Percentiles rank a stretch among this genome's conserved stretches.
Conservation (phyloP, 2,329 filamentous ascomycete species). For the Cladosporium sp. region DNA sequence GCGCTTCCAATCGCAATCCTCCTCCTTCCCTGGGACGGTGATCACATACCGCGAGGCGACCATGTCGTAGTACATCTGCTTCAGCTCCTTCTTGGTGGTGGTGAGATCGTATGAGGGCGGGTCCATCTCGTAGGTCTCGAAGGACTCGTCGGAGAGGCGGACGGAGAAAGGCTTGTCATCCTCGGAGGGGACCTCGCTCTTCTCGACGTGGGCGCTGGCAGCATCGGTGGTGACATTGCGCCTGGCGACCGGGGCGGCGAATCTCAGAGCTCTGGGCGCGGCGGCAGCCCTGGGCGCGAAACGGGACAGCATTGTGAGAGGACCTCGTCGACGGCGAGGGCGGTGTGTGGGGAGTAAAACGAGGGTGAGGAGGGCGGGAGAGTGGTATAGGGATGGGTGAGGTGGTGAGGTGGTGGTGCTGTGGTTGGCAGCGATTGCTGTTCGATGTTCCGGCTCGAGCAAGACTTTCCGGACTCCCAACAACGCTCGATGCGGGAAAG, state of each 20-base stretch:
- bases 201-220: slow-evolving; percentile 85
- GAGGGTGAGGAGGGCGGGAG: slow-evolving; percentile 1
- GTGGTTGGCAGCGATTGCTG: neutral
- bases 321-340: slow-evolving; percentile 13
- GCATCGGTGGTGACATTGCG: slow-evolving; percentile 93
- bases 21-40: neutral
- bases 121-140: slow-evolving; percentile 99
- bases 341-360: slow-evolving; percentile 2
- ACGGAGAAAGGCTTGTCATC: slow-evolving; percentile 93
- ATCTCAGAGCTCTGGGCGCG: slow-evolving; percentile 39
- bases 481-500: slow-evolving; percentile 12
- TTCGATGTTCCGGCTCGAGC: slow-evolving; percentile 2
- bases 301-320: slow-evolving; percentile 37
- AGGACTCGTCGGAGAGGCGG: slow-evolving; percentile 94
- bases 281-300: slow-evolving; percentile 39
- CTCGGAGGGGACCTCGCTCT: slow-evolving; percentile 69
- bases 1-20: neutral
- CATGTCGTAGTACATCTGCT: slow-evolving; percentile 99
- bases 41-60: slow-evolving; percentile 77
- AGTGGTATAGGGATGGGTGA: slow-evolving; percentile 7
- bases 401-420: slow-evolving; percentile 10
- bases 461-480: slow-evolving; percentile 7
- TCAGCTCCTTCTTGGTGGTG: slow-evolving; percentile 95
- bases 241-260: slow-evolving; percentile 40
- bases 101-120: slow-evolving; percentile 89